phyloP scores from a whole-genome alignment of 2,329 filamentous ascomycete genomes.

The Aspergillus unguis region DNA sequence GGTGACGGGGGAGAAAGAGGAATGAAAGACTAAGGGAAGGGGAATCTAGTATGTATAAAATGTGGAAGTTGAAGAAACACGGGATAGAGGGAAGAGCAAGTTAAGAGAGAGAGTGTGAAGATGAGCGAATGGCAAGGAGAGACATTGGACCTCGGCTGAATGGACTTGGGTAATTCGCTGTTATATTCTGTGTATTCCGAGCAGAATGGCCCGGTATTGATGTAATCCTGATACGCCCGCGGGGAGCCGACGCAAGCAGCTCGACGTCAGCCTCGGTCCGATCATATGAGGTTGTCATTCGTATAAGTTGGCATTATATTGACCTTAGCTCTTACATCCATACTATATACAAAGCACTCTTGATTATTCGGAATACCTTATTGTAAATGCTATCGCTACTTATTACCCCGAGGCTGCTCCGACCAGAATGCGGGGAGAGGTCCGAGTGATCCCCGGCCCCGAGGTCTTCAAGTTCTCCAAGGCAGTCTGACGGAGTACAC shows the following conservation, averaged over 20 bases:
- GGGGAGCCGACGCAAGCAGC: not conserved
- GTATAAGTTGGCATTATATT: not conserved
- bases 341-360: not conserved
- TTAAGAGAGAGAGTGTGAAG: constrained; percentile 2
- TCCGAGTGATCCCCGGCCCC: not conserved
- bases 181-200: not conserved
- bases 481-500: too few species aligned
- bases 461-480: not conserved
- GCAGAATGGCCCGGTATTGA: not conserved
- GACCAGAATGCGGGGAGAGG: constrained; percentile 9
- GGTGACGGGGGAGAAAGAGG: constrained; percentile 8
- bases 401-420: not conserved
- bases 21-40: constrained; percentile 1
- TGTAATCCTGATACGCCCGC: constrained; percentile 10
- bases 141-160: constrained; percentile 13
- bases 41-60: too few species aligned
- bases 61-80: too few species aligned
- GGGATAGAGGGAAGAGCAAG: constrained; percentile 2
- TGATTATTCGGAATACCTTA: not conserved
- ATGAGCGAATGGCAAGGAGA: constrained; percentile 7
- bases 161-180: not conserved
- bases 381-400: not conserved
- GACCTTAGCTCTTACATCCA: not conserved
- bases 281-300: not conserved
- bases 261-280: constrained; percentile 9